phyloP scores from a whole-genome alignment of 176 grass and related monocot species.

The Luzula sylvatica region DNA sequence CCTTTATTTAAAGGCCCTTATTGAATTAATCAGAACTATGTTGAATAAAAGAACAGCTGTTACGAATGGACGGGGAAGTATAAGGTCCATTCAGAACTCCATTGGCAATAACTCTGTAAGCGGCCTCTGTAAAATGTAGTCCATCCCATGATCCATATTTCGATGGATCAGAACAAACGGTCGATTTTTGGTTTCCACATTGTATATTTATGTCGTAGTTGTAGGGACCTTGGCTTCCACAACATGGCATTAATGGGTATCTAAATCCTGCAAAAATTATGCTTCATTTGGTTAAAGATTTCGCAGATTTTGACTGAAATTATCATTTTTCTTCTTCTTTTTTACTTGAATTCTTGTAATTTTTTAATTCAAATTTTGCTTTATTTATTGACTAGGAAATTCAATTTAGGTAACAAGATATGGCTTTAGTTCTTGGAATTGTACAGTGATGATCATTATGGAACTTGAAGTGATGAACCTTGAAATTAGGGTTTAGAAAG shows the following conservation, averaged over 20 bases:
- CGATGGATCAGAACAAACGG: slow-evolving; percentile 7
- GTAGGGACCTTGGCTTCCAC: slow-evolving; percentile 4
- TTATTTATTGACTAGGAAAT: too few species aligned
- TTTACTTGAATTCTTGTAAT: not conserved
- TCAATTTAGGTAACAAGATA: too few species aligned
- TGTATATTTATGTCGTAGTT: not conserved
- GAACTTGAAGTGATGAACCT: too few species aligned
- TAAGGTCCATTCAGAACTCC: not conserved
- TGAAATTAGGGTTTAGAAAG: too few species aligned
- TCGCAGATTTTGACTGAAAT: too few species aligned
- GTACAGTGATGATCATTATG: too few species aligned
- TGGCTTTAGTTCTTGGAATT: too few species aligned
- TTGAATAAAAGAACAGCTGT: too few species aligned
- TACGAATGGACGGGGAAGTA: too few species aligned
- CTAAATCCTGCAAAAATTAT: slow-evolving; percentile 2
- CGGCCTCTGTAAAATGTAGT: slow-evolving; percentile 4
- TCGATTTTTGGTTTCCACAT: not conserved
- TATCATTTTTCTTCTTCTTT: not conserved
- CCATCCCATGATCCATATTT: slow-evolving; percentile 15
- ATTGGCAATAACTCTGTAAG: slow-evolving; percentile 3
- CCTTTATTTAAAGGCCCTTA: too few species aligned
- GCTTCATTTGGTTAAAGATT: too few species aligned
- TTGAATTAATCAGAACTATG: too few species aligned
- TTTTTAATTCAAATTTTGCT: not conserved
- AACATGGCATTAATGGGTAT: slow-evolving; percentile 4